Conservation (phyloP, 1,284 basidiomycete species). For the Exobasidium rhododendri region DNA sequence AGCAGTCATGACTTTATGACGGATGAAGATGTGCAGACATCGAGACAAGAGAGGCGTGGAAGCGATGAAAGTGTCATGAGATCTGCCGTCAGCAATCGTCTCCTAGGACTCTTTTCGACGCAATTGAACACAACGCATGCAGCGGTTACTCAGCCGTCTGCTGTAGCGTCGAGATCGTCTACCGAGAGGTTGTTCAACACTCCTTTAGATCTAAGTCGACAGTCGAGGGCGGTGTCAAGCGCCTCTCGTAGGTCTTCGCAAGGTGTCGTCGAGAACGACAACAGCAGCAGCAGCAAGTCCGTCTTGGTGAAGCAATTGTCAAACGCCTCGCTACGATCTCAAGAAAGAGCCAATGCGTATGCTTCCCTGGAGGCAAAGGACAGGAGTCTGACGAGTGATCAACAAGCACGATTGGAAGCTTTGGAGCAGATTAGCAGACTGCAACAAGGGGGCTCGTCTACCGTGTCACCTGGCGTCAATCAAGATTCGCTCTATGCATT, state of each 20-base stretch:
- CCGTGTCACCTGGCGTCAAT: conserved; percentile 3
- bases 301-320: neutral
- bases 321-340: neutral
- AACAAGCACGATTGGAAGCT: conserved; percentile 4
- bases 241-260: neutral
- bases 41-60: neutral
- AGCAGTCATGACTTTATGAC: conserved; percentile 1
- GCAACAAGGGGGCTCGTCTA: neutral
- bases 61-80: neutral
- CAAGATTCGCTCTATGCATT: conserved; percentile 4
- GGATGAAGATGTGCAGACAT: neutral
- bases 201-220: neutral
- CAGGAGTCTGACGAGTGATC: neutral
- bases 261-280: neutral
- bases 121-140: neutral
- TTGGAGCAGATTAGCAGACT: neutral
- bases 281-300: no score
- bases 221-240: neutral
- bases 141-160: neutral
- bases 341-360: neutral
- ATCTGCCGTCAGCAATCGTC: conserved; percentile 7
- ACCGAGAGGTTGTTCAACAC: neutral
- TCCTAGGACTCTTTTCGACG: conserved; percentile 15
- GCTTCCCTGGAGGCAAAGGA: neutral
- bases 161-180: neutral